Base-by-base conservation (phyloP, 176 grass and related monocot genomes). In the Elaeis guineensis region DNA sequence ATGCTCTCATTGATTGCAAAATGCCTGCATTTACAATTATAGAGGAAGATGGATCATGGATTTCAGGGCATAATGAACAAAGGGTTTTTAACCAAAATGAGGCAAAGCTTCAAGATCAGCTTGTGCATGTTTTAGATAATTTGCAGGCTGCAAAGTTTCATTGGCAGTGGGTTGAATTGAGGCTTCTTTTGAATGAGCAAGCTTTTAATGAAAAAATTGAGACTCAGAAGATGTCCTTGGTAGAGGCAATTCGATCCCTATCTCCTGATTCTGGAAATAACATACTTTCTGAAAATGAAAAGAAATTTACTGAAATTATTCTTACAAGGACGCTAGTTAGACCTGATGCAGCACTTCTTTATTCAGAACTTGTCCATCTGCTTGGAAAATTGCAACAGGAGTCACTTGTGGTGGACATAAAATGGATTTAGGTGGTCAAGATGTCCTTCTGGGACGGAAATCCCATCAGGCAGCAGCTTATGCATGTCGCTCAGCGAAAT, bases 131-230 rank as follows among this genome's bases (percentile, higher is more conserved):
- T 65, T 83, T 98, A 19, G 88, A 98, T 78, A 83, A 78, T 51
- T 73, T 98, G 18, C 94, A 98, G 66, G 84, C 94, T 66, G 94
- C 94, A 59, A 98, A 93, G 49, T 98, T 98, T 52, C 94, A 93
- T 78, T 98, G 94, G 94, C 94, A 98, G 61, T 98, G 94, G 94
- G 84, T 98, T 64, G 84, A 98, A 65, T 85, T 98, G 79, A 82
- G 88, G 55, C 79, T 98, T 65, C 94, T 98, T 78, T 85, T 98
- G 78, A 85, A 93, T 80, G 94, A 98, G 72, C 94, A 93, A 49
- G 84, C 88, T 76, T 79, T 98, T 65, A 78, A 80, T 68, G 94
- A 98, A 83, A 98, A 98, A 89, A 65, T 92, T 24, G 61, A 54
- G 73, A 82, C 52, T 12, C 74, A 77, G 18, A 89, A 77, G 39